Evolutionary conservation across 2,329 filamentous ascomycete species (phyloP).

Genomic region (Apiospora saccharicola): DNA sequence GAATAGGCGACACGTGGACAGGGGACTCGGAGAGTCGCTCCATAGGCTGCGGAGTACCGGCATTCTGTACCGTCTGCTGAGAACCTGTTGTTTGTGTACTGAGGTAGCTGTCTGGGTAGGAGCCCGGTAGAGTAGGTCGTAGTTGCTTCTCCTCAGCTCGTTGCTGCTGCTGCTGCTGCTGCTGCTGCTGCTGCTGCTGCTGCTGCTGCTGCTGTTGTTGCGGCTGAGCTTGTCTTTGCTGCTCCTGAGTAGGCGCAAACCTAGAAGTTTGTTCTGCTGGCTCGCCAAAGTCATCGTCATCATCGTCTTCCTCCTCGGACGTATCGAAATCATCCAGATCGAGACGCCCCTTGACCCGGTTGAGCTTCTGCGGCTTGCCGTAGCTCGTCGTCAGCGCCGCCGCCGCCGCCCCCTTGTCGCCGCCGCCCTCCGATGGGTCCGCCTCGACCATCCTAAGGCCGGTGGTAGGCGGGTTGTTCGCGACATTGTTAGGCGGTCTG

Average conservation of each 20-base stretch:
- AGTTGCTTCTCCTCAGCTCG: slow-evolving; percentile 35
- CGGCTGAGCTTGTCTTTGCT: slow-evolving; percentile 31
- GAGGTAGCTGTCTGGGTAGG: slow-evolving; percentile 51
- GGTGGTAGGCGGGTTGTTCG: slow-evolving; percentile 60
- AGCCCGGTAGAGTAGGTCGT: slow-evolving; percentile 48
- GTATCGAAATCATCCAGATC: slow-evolving; percentile 77
- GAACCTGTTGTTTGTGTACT: slow-evolving; percentile 42
- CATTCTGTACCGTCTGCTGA: slow-evolving; percentile 44
- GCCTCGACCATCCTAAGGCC: slow-evolving; percentile 66
- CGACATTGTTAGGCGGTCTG: slow-evolving; percentile 57
- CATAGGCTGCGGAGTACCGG: slow-evolving; percentile 37
- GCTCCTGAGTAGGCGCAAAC: slow-evolving; percentile 12
- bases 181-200: slow-evolving; percentile 29
- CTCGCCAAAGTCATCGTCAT: slow-evolving; percentile 21
- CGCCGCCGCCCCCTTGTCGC: not conserved
- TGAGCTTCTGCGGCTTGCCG: slow-evolving; percentile 61
- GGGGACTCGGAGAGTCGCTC: slow-evolving; percentile 72
- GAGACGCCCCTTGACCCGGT: slow-evolving; percentile 66
- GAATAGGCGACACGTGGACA: slow-evolving; percentile 65
- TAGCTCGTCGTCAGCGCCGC: not conserved
- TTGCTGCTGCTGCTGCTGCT: slow-evolving; percentile 31
- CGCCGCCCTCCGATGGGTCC: slow-evolving; percentile 51
- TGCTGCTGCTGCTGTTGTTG: slow-evolving; percentile 33
- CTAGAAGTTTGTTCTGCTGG: slow-evolving; percentile 26
- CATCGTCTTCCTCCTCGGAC: slow-evolving; percentile 55